Conservation (phyloP, 768 basidiomycete species). For the Russula sp. region DNA sequence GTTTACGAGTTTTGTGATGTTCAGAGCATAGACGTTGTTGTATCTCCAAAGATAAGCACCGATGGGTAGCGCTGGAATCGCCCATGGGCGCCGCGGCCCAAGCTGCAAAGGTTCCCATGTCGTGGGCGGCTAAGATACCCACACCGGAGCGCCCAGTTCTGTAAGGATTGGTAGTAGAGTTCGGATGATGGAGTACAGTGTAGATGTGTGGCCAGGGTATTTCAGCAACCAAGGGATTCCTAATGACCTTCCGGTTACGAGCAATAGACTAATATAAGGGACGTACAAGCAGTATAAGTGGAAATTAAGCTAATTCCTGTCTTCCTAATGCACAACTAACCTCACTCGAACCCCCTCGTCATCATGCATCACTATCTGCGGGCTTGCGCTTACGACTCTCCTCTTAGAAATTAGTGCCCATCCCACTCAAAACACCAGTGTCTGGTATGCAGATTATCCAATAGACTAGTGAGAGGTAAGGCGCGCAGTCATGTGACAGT, state of each 20-base stretch:
- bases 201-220: background rate
- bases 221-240: background rate
- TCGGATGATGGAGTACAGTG: background rate
- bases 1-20: background rate
- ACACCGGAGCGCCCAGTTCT: background rate
- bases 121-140: background rate
- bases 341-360: background rate
- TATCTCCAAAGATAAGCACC: background rate
- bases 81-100: background rate
- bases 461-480: background rate
- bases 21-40: background rate
- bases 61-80: background rate
- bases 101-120: background rate
- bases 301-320: slow-evolving; percentile 7
- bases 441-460: background rate
- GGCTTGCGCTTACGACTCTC: background rate
- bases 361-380: background rate
- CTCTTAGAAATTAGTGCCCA: background rate
- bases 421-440: background rate
- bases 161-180: background rate
- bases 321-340: background rate
- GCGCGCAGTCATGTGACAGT: slow-evolving; percentile 6
- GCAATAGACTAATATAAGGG: slow-evolving; percentile 13
- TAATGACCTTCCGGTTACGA: background rate
- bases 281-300: slow-evolving; percentile 8